Evolutionary conservation across 1,284 basidiomycete species (phyloP).

Genomic region (Pulveroboletus sp.): DNA sequence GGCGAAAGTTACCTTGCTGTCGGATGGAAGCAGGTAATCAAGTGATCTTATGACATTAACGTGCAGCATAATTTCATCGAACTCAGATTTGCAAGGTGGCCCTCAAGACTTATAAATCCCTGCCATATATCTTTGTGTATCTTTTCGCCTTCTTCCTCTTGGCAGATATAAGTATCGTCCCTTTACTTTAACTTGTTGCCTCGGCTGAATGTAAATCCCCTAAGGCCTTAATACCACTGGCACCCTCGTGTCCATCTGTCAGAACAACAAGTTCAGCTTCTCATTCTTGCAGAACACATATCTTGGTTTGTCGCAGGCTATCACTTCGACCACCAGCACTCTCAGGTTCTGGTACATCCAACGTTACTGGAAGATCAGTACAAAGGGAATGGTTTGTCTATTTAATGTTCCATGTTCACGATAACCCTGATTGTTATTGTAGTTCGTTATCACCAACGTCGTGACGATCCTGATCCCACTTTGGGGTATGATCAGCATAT

Average conservation of each 20-base stretch:
- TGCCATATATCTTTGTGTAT: conserved; percentile 76
- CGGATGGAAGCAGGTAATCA: conserved; percentile 71
- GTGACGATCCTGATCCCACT: conserved; percentile 75
- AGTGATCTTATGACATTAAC: not conserved
- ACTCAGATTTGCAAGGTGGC: conserved; percentile 61
- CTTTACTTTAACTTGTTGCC: not conserved
- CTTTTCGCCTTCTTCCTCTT: conserved; percentile 74
- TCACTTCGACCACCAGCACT: conserved; percentile 68
- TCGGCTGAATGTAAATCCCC: not conserved
- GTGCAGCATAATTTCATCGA: not conserved
- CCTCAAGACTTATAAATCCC: conserved; percentile 62
- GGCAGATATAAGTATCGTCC: conserved; percentile 49
- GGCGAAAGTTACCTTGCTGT: conserved; percentile 70
- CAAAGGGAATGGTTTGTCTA: conserved; percentile 64
- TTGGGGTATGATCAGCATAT: conserved; percentile 87
- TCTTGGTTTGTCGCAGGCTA: conserved; percentile 68
- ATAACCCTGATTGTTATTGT: not conserved
- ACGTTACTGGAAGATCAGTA: conserved; percentile 67
- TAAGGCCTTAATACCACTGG: conserved; percentile 78
- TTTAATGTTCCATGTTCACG: not conserved
- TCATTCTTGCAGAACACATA: conserved; percentile 77
- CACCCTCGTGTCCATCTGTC: conserved; percentile 71
- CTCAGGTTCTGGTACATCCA: conserved; percentile 82
- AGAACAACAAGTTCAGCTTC: conserved; percentile 74
- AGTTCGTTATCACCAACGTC: conserved; percentile 77